Percentiles rank a stretch among this genome's conserved stretches.
phyloP scores from a whole-genome alignment of 1,139 yeast species.

The Suhomyces anneliseae region DNA sequence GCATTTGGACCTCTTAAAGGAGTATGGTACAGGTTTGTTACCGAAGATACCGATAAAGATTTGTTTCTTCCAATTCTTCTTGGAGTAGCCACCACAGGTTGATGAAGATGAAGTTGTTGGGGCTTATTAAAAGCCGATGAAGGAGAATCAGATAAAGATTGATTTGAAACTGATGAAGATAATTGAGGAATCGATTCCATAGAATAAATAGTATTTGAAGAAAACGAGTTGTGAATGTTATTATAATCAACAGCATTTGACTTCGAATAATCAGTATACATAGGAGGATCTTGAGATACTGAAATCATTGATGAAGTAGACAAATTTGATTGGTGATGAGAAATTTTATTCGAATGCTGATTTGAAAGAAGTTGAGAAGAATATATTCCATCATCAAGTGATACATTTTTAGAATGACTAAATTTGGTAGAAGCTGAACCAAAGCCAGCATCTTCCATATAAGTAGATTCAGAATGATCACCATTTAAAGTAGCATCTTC shows the following conservation, averaged over 20 bases:
- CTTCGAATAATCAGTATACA: constrained; percentile 3
- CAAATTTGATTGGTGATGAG: constrained; percentile 20
- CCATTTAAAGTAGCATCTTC: constrained; percentile 8
- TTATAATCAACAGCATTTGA: constrained; percentile 1
- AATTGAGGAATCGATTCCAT: constrained; percentile 44
- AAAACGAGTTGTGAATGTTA: constrained; percentile 23
- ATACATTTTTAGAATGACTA: constrained; percentile 28
- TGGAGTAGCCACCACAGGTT: constrained; percentile 27
- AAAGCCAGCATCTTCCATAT: constrained; percentile 6
- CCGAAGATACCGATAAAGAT: constrained; percentile 31
- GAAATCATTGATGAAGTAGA: constrained; percentile 23
- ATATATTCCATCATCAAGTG: constrained; percentile 26
- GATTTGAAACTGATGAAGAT: constrained; percentile 36
- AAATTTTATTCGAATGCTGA: constrained; percentile 3
- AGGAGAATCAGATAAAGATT: constrained; percentile 38
- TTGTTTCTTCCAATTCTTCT: constrained; percentile 31
- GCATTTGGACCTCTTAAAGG: constrained; percentile 25
- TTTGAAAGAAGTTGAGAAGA: constrained; percentile 11
- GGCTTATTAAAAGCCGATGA: constrained; percentile 16
- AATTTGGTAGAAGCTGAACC: constrained; percentile 8
- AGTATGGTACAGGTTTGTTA: constrained; percentile 25
- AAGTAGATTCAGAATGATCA: constrained; percentile 5
- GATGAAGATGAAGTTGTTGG: constrained; percentile 16
- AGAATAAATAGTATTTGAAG: constrained; percentile 46
- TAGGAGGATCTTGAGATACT: constrained; percentile 19